Conservation (phyloP, 2,329 filamentous ascomycete species). For the Myriangium duriaei region DNA sequence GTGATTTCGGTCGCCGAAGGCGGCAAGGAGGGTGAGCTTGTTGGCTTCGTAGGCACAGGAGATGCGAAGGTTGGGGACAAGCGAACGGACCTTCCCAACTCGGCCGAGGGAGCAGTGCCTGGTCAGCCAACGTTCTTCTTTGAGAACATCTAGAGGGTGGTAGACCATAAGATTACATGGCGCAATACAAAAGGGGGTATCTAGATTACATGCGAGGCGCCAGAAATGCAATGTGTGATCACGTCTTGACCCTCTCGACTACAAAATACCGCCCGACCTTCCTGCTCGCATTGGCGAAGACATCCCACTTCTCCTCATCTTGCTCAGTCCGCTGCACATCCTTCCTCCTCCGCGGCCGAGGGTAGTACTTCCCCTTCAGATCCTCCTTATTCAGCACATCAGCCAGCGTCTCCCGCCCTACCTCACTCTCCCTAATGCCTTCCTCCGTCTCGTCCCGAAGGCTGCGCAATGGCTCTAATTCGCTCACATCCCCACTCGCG, state of each 20-base stretch:
- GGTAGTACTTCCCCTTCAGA: slow-evolving; percentile 41
- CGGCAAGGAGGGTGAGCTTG: slow-evolving; percentile 48
- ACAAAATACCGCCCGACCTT: slow-evolving; percentile 65
- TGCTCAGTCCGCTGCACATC: slow-evolving; percentile 26
- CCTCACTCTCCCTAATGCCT: slow-evolving; percentile 43
- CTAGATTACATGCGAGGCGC: no score
- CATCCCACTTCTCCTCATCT: slow-evolving; percentile 55
- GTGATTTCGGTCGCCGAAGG: slow-evolving; percentile 61
- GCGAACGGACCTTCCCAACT: slow-evolving; percentile 42
- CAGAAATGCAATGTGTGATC: background rate
- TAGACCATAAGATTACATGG: background rate
- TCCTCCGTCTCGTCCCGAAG: slow-evolving; percentile 66
- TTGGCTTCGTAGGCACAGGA: slow-evolving; percentile 39
- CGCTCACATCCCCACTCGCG: slow-evolving; percentile 48
- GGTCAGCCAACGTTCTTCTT: slow-evolving; percentile 74
- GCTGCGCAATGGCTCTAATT: slow-evolving; percentile 59
- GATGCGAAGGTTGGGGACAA: slow-evolving; percentile 42
- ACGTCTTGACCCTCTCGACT: slow-evolving; percentile 49
- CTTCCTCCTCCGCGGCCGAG: slow-evolving; percentile 37
- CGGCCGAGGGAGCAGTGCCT: slow-evolving; percentile 65
- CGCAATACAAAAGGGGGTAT: background rate
- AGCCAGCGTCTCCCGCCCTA: slow-evolving; percentile 46
- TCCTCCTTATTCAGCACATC: slow-evolving; percentile 49
- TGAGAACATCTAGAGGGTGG: slow-evolving; percentile 53
- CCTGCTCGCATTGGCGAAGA: slow-evolving; percentile 51